Evolutionary conservation across 768 basidiomycete species (phyloP), one percentile per base, ranked within the genome.

Genomic region (Auricularia cornea): DNA sequence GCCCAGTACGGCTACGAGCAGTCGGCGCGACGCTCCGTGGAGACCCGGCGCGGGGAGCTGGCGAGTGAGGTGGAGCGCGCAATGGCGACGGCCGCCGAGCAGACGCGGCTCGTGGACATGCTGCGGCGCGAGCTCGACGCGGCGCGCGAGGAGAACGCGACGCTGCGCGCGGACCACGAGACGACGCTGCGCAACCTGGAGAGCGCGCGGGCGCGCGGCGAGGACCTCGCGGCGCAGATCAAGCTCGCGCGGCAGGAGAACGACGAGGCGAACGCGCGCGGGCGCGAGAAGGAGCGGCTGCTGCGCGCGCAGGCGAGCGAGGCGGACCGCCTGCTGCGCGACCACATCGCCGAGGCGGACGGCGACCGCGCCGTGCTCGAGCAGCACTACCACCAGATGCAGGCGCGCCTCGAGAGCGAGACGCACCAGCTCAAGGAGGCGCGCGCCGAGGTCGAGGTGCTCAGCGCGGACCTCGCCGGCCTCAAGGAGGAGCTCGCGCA

Each of bases 291-390:
- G 74, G 93, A 96, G 62, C 78, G 87, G 26, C 77, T 92, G 18
- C 75, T 93, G 63, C 83, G 81, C 48, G 81, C 79, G 2, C 91
- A 93, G 71, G 88, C 89, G 6, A 84, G 83, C 16, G 90, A 81
- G 69, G 80, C 85, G 62, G 86, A 88, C 63, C 76, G 82, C 35
- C 73, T 80, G 52, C 84, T 97, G 66, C 84, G 92, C 1, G 94
- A 97, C 71, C 90, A 94, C 68, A 88, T 90, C 62, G 90, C 90
- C 2, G 95, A 98, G 73, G 91, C 94, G 16, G 93, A 97, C 69
- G 91, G 94, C 1, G 94, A 98, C 72, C 84, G 93, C 8, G 94
- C 94, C 0, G 92, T 96, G 16, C 78, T 97, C 56, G 94, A 97
- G 74, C 86, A 94, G 59, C 90, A 94, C 72, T 87, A 90, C 71